Evolutionary conservation across 2,329 filamentous ascomycete genomes (phyloP).

Genomic region (Cladorrhinum sp.): DNA sequence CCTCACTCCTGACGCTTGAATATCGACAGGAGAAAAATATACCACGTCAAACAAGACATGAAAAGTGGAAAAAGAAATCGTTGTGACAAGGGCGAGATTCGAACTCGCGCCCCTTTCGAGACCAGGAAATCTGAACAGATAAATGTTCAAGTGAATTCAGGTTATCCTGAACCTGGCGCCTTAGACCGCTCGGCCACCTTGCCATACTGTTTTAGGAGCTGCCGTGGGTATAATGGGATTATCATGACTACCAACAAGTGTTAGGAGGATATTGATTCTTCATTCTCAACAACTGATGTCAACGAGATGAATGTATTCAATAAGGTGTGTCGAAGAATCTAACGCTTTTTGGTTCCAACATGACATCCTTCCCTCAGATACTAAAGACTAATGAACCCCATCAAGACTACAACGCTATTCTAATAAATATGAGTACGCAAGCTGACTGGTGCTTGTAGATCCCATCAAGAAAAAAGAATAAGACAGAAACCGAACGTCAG

Average conservation of each 20-base stretch:
- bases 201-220: not conserved
- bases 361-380: not conserved
- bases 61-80: not conserved
- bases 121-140: conserved; percentile 15
- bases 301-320: too few species aligned
- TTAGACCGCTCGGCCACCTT: conserved; percentile 16
- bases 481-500: not conserved
- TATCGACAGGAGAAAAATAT: too few species aligned
- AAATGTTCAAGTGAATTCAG: conserved; percentile 11
- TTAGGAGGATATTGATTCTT: not conserved
- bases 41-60: not conserved
- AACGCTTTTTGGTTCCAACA: not conserved
- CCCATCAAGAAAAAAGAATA: too few species aligned
- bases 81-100: conserved; percentile 21
- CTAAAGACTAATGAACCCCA: too few species aligned
- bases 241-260: not conserved
- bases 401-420: too few species aligned
- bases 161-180: conserved; percentile 17
- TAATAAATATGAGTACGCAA: too few species aligned
- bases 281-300: not conserved
- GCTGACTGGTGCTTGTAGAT: too few species aligned
- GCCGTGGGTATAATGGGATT: not conserved
- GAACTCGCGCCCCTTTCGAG: conserved; percentile 20
- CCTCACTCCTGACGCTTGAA: too few species aligned
- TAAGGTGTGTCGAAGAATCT: not conserved